Evolutionary conservation across 2,329 filamentous ascomycete species (phyloP).

Genomic region (Exophiala spinifera): DNA sequence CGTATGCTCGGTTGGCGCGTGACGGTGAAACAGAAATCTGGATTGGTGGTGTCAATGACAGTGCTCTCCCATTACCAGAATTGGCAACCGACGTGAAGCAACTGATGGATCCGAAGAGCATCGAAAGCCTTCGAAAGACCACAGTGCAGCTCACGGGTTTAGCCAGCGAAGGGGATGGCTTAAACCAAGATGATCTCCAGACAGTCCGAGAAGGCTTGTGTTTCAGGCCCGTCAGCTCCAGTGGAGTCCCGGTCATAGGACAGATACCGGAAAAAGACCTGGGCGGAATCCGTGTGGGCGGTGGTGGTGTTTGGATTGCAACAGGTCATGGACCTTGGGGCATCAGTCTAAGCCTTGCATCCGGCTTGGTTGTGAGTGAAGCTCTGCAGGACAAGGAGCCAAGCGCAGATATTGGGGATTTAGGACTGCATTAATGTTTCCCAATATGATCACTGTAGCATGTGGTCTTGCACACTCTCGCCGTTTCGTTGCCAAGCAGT

Average conservation of each 20-base stretch:
- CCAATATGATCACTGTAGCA: neutral
- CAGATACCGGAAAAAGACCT: slow-evolving; percentile 40
- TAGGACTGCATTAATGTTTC: neutral
- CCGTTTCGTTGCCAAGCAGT: neutral
- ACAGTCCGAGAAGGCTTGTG: slow-evolving; percentile 65
- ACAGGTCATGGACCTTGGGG: slow-evolving; percentile 77
- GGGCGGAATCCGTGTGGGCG: slow-evolving; percentile 39
- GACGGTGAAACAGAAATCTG: slow-evolving; percentile 56
- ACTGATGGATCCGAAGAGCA: slow-evolving; percentile 44
- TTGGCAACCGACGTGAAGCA: slow-evolving; percentile 41
- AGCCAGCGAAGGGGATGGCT: slow-evolving; percentile 21
- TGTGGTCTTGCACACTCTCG: neutral
- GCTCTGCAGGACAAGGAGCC: slow-evolving; percentile 59
- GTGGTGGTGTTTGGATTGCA: slow-evolving; percentile 65
- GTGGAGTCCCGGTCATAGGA: slow-evolving; percentile 62
- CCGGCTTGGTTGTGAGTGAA: slow-evolving; percentile 68
- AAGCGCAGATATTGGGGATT: slow-evolving; percentile 43
- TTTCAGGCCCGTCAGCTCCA: slow-evolving; percentile 66
- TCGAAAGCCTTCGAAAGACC: slow-evolving; percentile 34
- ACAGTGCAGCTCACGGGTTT: slow-evolving; percentile 37
- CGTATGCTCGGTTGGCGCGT: slow-evolving; percentile 64
- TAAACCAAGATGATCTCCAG: slow-evolving; percentile 53
- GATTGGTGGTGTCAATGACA: slow-evolving; percentile 67
- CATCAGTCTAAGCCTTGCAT: slow-evolving; percentile 62
- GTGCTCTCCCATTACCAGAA: slow-evolving; percentile 58